Evolutionary conservation across 345 rosid species (phyloP).

Genomic region (Turnera subulata): DNA sequence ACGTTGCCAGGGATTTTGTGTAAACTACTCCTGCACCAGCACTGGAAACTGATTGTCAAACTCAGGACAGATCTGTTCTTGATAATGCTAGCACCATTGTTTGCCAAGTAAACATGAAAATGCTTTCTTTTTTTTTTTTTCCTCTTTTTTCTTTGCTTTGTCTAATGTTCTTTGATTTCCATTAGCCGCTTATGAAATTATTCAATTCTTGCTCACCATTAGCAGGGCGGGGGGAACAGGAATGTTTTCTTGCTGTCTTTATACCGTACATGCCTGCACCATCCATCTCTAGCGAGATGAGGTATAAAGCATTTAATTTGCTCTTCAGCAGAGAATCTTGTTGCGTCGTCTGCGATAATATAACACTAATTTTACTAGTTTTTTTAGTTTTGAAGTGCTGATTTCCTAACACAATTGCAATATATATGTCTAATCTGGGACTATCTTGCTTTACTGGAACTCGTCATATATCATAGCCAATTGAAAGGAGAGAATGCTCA

Average conservation of each 20-base stretch:
- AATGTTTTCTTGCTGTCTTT: background rate
- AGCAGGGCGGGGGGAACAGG: slow-evolving; percentile 3
- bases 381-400: too few relatives aligned
- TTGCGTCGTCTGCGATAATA: too few relatives aligned
- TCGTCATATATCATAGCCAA: too few relatives aligned
- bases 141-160: background rate
- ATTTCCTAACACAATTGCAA: too few relatives aligned
- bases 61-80: slow-evolving; percentile 45
- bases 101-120: slow-evolving; percentile 46
- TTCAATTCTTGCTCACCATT: background rate
- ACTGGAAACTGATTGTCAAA: slow-evolving; percentile 28
- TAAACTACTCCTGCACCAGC: slow-evolving; percentile 18
- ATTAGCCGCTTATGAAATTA: too few relatives aligned
- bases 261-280: background rate
- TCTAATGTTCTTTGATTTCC: background rate
- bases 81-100: slow-evolving; percentile 21
- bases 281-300: slow-evolving; percentile 2
- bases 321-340: too few relatives aligned
- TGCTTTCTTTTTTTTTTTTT: too few relatives aligned
- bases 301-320: too few relatives aligned
- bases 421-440: too few relatives aligned
- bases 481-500: too few relatives aligned
- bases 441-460: too few relatives aligned
- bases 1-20: slow-evolving; percentile 35
- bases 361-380: too few relatives aligned